These are phyloP conservation scores for Carnegiea gigantea DNA, from an alignment of 179 eudicot genomes.

Conservation along the genomic window DNA sequence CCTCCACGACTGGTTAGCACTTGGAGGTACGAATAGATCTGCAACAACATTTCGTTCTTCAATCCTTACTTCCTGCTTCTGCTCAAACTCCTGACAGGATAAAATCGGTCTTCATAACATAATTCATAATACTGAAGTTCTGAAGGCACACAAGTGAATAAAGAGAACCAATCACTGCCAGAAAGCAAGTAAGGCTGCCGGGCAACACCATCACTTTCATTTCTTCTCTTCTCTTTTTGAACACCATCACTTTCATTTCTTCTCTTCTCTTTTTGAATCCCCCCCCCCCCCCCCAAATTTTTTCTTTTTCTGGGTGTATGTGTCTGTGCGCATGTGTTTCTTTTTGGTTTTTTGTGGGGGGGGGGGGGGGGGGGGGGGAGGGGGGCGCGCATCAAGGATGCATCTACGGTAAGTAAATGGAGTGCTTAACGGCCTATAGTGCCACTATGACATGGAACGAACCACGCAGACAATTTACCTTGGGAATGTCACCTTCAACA, in stretches of 20 bases:
- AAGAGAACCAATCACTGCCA: not conserved
- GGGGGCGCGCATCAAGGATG: not conserved
- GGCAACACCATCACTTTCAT: not conserved
- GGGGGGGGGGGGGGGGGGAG: not conserved
- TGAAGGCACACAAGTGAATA: not conserved
- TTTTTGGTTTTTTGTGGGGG: not conserved
- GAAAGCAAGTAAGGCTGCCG: not conserved
- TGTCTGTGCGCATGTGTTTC: no score
- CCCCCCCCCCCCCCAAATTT: not conserved
- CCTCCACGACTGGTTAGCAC: slow-evolving; percentile 89
- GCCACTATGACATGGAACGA: not conserved
- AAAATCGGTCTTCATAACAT: not conserved
- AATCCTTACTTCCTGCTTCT: slow-evolving; percentile 51
- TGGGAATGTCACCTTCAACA: slow-evolving; percentile 26
- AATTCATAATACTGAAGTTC: not conserved
- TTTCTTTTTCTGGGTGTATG: no score
- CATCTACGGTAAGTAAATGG: not conserved
- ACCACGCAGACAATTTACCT: slow-evolving; percentile 33
- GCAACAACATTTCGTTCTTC: slow-evolving; percentile 60
- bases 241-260: not conserved
- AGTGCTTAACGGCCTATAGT: not conserved
- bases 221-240: not conserved
- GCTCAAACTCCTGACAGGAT: slow-evolving; percentile 39
- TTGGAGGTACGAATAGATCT: slow-evolving; percentile 68
- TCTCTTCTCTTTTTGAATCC: not conserved